Conservation (phyloP, 2,329 filamentous ascomycete genomes). For the Cytospora chrysosperma region DNA sequence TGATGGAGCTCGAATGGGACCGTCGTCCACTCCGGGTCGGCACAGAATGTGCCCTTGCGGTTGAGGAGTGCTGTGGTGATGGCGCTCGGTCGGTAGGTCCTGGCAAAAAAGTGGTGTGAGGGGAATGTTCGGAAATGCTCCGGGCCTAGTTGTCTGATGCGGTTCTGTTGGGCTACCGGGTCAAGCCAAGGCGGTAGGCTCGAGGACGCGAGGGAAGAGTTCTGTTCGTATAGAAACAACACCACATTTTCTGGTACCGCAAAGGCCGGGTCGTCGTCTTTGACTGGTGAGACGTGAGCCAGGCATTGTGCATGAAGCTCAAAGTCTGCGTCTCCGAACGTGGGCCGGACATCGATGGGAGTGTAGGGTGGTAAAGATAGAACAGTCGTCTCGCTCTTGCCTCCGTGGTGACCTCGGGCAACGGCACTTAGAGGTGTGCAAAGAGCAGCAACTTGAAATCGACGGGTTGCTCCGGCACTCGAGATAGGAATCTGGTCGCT, state of each 20-base stretch:
- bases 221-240: constrained; percentile 56
- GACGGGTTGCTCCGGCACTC: constrained; percentile 37
- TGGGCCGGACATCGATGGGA: constrained; percentile 39
- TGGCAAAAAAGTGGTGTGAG: constrained; percentile 56
- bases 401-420: constrained; percentile 29
- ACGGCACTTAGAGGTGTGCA: constrained; percentile 42
- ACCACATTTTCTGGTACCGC: constrained; percentile 42
- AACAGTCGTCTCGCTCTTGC: constrained; percentile 32
- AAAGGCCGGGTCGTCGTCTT: constrained; percentile 30
- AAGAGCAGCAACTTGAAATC: constrained; percentile 45
- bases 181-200: constrained; percentile 39
- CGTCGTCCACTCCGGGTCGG: constrained; percentile 50
- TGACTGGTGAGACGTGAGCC: constrained; percentile 38
- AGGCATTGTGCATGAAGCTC: constrained; percentile 45
- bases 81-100: constrained; percentile 52
- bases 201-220: constrained; percentile 38
- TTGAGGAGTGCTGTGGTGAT: constrained; percentile 49
- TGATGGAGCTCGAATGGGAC: constrained; percentile 53
- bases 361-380: constrained; percentile 42
- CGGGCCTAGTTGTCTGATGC: constrained; percentile 45
- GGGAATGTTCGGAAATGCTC: constrained; percentile 50
- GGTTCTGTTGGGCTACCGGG: constrained; percentile 35
- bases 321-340: constrained; percentile 38
- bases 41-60: constrained; percentile 51
- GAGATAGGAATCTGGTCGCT: constrained; percentile 45